phyloP scores from a whole-genome alignment of 129 eudicot species.

The Artemisia tridentata region DNA sequence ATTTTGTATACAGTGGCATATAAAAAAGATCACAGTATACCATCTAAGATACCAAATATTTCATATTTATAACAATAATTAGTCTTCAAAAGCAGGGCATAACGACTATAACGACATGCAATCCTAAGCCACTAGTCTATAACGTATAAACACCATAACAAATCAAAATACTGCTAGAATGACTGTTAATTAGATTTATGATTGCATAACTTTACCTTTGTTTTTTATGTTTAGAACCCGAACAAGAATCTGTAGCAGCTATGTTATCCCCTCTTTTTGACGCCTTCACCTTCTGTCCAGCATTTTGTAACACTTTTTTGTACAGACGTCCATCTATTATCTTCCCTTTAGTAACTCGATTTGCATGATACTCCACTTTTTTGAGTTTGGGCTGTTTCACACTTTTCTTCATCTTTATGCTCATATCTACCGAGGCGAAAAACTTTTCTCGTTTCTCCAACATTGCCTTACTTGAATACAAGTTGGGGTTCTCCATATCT shows the following conservation, averaged over 20 bases:
- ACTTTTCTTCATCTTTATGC: background rate
- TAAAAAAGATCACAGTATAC: background rate
- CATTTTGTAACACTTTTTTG: conserved; percentile 3
- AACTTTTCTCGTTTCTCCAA: background rate
- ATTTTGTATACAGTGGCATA: background rate
- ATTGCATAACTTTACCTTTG: background rate
- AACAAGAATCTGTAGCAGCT: background rate
- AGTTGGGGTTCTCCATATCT: background rate
- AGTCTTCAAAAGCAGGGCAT: background rate
- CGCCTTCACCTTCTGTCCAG: conserved; percentile 6
- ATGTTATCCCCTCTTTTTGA: background rate
- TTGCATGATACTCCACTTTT: background rate
- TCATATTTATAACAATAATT: background rate
- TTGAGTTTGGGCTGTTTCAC: background rate
- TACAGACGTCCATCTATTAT: conserved; percentile 16
- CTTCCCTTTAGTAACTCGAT: background rate
- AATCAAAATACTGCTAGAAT: background rate
- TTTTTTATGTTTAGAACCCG: conserved; percentile 15
- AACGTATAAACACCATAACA: background rate
- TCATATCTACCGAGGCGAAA: background rate
- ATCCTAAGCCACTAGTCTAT: too few species aligned
- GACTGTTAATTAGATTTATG: background rate
- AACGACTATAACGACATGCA: too few species aligned
- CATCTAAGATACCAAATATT: background rate
- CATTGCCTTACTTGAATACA: conserved; percentile 10